Evolutionary conservation across 2,329 filamentous ascomycete genomes (phyloP).

Genomic region (Aspergillus latus): DNA sequence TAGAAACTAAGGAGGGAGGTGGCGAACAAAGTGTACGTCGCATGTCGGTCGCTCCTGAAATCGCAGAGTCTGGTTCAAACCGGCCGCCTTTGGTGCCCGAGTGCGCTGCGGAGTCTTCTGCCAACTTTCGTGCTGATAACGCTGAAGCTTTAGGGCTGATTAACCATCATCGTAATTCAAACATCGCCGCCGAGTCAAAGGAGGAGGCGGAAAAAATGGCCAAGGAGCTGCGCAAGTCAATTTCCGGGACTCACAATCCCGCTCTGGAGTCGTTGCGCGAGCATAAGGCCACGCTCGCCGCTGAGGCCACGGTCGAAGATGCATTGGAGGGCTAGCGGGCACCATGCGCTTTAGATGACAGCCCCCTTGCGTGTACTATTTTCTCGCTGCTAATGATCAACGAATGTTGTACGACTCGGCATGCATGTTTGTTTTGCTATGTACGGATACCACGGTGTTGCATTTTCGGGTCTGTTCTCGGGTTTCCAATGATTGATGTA

Average conservation of each 20-base stretch:
- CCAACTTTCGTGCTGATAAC: constrained; percentile 41
- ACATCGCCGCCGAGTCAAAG: constrained; percentile 34
- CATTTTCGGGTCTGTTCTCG: constrained; percentile 3
- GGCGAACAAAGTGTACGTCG: constrained; percentile 25
- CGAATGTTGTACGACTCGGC: constrained; percentile 6
- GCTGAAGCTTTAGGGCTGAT: constrained; percentile 37
- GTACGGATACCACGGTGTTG: constrained; percentile 18
- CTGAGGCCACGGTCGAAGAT: constrained; percentile 29
- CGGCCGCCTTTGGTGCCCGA: constrained; percentile 38
- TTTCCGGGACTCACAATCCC: constrained; percentile 31
- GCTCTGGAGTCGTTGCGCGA: constrained; percentile 32
- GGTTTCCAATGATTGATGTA: neutral
- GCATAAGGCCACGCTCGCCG: constrained; percentile 25
- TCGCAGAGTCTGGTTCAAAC: constrained; percentile 24
- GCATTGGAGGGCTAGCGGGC: constrained; percentile 14
- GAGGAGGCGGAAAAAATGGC: constrained; percentile 38
- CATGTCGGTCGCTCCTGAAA: constrained; percentile 34
- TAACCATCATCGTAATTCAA: constrained; percentile 41
- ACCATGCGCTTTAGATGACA: neutral
- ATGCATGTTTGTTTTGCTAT: constrained; percentile 11
- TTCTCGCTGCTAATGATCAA: constrained; percentile 1
- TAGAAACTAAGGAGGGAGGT: constrained; percentile 20
- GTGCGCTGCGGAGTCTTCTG: constrained; percentile 38
- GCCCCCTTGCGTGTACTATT: neutral
- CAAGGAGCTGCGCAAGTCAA: constrained; percentile 40